Conservation (phyloP, 805 yeast genomes). For the Pichia insulana region DNA sequence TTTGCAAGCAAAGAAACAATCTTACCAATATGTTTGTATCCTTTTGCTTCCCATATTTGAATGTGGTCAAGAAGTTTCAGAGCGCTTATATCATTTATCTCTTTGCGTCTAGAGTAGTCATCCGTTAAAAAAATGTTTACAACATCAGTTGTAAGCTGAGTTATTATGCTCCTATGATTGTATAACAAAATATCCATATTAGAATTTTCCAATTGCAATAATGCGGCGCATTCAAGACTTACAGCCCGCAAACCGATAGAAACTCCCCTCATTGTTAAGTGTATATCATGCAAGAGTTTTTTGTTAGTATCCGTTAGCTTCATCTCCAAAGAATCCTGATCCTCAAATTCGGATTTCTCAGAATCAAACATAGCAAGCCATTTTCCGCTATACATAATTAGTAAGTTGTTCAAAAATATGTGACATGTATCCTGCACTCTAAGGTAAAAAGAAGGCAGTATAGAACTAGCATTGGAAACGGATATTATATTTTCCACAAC, state of each 20-base stretch:
- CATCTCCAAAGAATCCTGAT: constrained; percentile 5
- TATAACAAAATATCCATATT: constrained; percentile 37
- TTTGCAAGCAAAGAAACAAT: constrained; percentile 33
- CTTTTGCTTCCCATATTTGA: constrained; percentile 35
- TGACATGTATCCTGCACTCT: constrained; percentile 25
- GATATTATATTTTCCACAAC: constrained; percentile 3
- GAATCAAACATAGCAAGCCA: constrained; percentile 43
- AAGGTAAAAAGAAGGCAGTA: constrained; percentile 11
- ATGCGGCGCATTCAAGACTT: constrained; percentile 44
- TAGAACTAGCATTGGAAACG: constrained; percentile 7
- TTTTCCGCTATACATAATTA: constrained; percentile 49
- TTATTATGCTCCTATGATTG: constrained; percentile 16
- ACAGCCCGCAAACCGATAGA: constrained; percentile 59
- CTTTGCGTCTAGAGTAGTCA: constrained; percentile 35
- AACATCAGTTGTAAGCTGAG: constrained; percentile 36
- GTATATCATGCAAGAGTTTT: constrained; percentile 2
- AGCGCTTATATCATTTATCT: constrained; percentile 9
- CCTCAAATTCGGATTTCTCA: constrained; percentile 5
- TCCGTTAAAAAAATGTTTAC: constrained; percentile 54
- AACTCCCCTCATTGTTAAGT: constrained; percentile 39
- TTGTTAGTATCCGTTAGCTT: constrained; percentile 9
- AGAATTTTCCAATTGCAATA: constrained; percentile 45
- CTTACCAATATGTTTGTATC: constrained; percentile 46
- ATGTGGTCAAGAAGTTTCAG: too few relatives aligned
- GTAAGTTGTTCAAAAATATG: constrained; percentile 38